Evolutionary conservation across 345 rosid genomes (phyloP), one percentile per base, ranked within the genome.

Genomic region (Eucalyptus dawsonii): DNA sequence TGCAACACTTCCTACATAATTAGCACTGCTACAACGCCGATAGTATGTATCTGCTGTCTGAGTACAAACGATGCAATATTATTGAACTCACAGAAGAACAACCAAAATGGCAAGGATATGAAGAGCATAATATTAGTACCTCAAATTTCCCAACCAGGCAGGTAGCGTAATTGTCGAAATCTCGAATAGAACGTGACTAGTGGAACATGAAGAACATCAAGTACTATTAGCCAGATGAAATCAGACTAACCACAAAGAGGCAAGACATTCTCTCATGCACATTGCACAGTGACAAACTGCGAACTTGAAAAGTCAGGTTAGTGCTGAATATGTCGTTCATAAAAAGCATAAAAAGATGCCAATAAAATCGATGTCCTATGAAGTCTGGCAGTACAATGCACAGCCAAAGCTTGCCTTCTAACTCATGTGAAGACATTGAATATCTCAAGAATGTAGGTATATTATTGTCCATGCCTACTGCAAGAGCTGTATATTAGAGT

Each of bases 41-140:
- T 97, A 97, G 91, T 93, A 96, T 21, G 98, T 94, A 90, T 97
- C 99, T 80, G 93, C 98, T 40, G 99, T 96, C 99, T 97, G 95
- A 60, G 90, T 56, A 89, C 89, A 91, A 89, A 90, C 8, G 47
- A 86, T 62, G 51, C 24, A 91, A 89, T 8, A 88, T 47, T 49
- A 42, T 37, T 90, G 60, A 85, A 91, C 86, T 81, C n/a, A 21
- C 25, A 89, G 65, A 90, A 80, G 25, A 90, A 58, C 90, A 89
- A 22, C 87, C 85, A 51, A 25, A 47, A 47, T 69, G 89, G 58
- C 50, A 87, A 89, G 44, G 24, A 88, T 45, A 86, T 37, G 45
- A 40, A 62, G 65, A 80, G 56, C 80, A 88, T 80, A 67, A 87
- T 10, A 54, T 27, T 53, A 69, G 88, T 95, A 96, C 99, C 99